A percentile compares a stretch with the other conserved stretches of the same genome.
Conservation (phyloP, 2,329 filamentous ascomycete genomes). For the Samsoniella hepiali region DNA sequence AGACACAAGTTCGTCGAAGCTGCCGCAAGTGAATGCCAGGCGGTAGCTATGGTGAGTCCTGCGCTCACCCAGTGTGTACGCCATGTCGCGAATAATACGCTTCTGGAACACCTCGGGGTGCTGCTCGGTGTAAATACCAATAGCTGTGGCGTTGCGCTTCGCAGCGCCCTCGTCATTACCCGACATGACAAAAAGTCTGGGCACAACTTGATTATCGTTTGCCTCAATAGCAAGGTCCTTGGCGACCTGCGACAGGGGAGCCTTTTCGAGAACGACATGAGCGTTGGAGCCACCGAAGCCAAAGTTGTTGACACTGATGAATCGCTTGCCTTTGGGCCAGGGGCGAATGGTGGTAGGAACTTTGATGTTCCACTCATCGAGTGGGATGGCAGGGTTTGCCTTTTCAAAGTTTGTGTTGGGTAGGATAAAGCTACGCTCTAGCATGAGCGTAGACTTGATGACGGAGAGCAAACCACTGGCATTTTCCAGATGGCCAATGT, state of each 20-base stretch:
- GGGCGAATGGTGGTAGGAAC: constrained; percentile 42
- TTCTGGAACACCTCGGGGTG: constrained; percentile 42
- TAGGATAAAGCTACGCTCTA: constrained; percentile 48
- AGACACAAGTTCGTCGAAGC: constrained; percentile 41
- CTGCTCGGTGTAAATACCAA: constrained; percentile 40
- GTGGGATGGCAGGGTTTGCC: constrained; percentile 47
- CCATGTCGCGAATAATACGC: constrained; percentile 43
- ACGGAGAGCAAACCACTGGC: constrained; percentile 49
- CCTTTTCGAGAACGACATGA: constrained; percentile 38
- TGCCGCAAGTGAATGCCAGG: constrained; percentile 41
- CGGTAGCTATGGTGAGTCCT: constrained; percentile 43
- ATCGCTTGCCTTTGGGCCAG: constrained; percentile 48
- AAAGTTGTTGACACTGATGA: constrained; percentile 49
- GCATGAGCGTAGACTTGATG: constrained; percentile 51
- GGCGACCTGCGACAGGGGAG: constrained; percentile 29
- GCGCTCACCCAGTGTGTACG: constrained; percentile 46
- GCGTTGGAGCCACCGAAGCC: constrained; percentile 45
- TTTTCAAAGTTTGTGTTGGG: constrained; percentile 50
- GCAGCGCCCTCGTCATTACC: constrained; percentile 37
- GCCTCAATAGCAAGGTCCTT: constrained; percentile 14
- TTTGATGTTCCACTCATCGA: constrained; percentile 49
- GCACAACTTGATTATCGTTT: constrained; percentile 17
- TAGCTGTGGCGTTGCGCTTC: constrained; percentile 29
- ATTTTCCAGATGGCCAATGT: constrained; percentile 51
- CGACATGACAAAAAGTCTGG: constrained; percentile 43